Percentiles rank a stretch among this genome's conserved stretches.
These are phyloP conservation scores for Xerocomus spinulosus DNA, from an alignment of 768 basidiomycete species.

Conservation along the genomic window DNA sequence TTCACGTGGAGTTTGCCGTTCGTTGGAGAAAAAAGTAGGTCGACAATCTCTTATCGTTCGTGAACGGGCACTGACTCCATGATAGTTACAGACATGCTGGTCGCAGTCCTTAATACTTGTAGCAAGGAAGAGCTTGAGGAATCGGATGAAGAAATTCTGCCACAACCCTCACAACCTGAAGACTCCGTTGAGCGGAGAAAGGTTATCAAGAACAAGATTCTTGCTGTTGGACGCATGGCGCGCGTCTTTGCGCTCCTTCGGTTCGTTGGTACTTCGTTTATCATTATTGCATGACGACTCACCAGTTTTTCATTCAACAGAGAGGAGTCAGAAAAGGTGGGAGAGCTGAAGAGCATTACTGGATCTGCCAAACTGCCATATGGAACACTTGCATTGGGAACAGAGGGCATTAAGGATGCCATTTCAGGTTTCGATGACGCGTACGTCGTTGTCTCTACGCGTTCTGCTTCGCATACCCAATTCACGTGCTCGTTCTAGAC, in stretches of 20 bases:
- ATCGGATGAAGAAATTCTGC: constrained; percentile 44
- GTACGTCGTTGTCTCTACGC: constrained; percentile 45
- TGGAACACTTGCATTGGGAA: constrained; percentile 78
- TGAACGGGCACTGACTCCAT: constrained; percentile 3
- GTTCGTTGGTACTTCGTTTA: constrained; percentile 44
- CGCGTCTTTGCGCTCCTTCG: constrained; percentile 93
- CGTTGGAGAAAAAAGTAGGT: constrained; percentile 92
- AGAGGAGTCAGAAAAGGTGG: constrained; percentile 96
- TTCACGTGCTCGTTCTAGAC: constrained; percentile 42
- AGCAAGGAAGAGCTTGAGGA: constrained; percentile 96
- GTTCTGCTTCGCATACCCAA: background rate
- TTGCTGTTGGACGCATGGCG: constrained; percentile 95
- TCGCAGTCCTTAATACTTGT: constrained; percentile 93
- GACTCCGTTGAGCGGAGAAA: constrained; percentile 74
- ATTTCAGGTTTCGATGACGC: constrained; percentile 95
- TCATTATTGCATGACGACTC: background rate
- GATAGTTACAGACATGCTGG: constrained; percentile 96
- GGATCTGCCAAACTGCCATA: constrained; percentile 76
- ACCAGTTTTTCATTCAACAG: constrained; percentile 35
- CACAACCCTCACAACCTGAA: constrained; percentile 33
- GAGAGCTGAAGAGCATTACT: constrained; percentile 89
- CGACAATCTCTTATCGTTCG: background rate
- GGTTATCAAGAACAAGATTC: constrained; percentile 97
- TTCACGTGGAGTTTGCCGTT: constrained; percentile 99
- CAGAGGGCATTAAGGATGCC: constrained; percentile 92